phyloP scores from a whole-genome alignment of 2,329 filamentous ascomycete genomes.

The Gyromitra esculenta region DNA sequence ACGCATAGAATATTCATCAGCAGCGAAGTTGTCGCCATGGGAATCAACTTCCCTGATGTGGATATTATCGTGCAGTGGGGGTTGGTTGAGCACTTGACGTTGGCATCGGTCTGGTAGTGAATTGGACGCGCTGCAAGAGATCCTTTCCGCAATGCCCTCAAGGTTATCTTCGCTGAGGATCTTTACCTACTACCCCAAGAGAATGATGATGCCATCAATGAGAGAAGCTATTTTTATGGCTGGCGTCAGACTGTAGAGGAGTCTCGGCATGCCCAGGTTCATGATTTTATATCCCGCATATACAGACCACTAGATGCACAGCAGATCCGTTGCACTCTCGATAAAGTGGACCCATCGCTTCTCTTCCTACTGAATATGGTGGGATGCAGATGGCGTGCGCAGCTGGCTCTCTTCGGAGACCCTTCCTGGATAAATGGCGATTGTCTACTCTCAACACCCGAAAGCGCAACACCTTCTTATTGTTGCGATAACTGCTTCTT shows the following conservation, averaged over 20 bases:
- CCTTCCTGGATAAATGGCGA: neutral
- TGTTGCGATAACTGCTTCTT: slow-evolving; percentile 2
- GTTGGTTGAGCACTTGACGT: neutral
- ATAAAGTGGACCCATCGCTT: neutral
- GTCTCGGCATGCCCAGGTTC: neutral
- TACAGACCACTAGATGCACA: neutral
- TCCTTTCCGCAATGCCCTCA: neutral
- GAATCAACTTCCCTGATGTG: neutral
- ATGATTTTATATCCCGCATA: neutral
- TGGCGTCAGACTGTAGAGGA: neutral
- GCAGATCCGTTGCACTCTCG: neutral
- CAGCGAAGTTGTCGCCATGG: neutral
- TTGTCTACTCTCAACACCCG: neutral
- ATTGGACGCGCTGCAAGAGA: neutral
- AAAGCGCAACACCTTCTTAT: neutral
- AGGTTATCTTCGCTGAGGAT: neutral
- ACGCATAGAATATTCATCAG: neutral
- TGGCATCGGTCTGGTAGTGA: neutral
- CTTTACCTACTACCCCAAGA: neutral
- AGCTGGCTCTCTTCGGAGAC: neutral
- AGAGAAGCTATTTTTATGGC: neutral
- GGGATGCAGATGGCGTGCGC: neutral
- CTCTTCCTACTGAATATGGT: neutral
- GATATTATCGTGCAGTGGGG: neutral
- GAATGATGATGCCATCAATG: neutral